Percentiles rank a stretch among this genome's conserved stretches.
phyloP scores from a whole-genome alignment of 352 stramenopile genomes.

The Phytophthora foliorum region DNA sequence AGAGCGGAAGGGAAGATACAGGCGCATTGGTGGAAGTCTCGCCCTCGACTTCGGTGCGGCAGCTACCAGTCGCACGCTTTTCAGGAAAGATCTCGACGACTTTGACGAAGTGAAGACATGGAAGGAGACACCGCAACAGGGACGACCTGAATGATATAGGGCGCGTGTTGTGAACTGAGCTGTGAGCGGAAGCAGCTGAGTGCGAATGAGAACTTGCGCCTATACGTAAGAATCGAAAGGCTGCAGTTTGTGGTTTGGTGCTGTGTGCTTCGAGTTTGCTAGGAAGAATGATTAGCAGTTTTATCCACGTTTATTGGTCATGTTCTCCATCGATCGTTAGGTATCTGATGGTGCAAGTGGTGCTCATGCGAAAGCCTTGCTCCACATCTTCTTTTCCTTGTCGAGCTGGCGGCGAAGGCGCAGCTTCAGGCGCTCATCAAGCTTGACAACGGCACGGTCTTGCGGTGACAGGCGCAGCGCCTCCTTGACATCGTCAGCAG shows the following conservation, averaged over 20 bases:
- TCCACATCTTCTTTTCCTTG: slow-evolving; percentile 94
- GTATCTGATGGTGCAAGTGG: not conserved
- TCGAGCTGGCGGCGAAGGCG: slow-evolving; percentile 81
- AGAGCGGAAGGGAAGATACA: slow-evolving; percentile 13
- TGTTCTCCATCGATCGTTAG: slow-evolving; percentile 11
- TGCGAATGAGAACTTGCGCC: slow-evolving; percentile 3
- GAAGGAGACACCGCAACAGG: slow-evolving; percentile 32
- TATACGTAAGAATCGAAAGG: slow-evolving; percentile 1
- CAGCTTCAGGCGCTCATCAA: slow-evolving; percentile 79
- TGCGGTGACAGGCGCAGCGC: slow-evolving; percentile 67
- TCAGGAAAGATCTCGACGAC: slow-evolving; percentile 15
- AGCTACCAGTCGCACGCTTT: slow-evolving; percentile 15
- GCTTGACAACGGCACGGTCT: slow-evolving; percentile 81
- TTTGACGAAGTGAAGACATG: slow-evolving; percentile 7
- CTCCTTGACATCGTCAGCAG: slow-evolving; percentile 67
- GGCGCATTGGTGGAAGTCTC: slow-evolving; percentile 5
- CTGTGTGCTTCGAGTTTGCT: slow-evolving; percentile 24
- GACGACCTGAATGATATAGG: slow-evolving; percentile 38
- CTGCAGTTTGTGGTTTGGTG: slow-evolving; percentile 25
- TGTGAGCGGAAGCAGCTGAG: slow-evolving; percentile 23
- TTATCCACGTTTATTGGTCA: slow-evolving; percentile 37
- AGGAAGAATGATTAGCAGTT: slow-evolving; percentile 36
- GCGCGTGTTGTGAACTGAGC: slow-evolving; percentile 33
- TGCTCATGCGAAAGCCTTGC: slow-evolving; percentile 79
- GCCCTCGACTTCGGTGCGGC: not conserved